phyloP scores from a whole-genome alignment of 371 early-diverging fungal genomes.

The Mortierella sp. region DNA sequence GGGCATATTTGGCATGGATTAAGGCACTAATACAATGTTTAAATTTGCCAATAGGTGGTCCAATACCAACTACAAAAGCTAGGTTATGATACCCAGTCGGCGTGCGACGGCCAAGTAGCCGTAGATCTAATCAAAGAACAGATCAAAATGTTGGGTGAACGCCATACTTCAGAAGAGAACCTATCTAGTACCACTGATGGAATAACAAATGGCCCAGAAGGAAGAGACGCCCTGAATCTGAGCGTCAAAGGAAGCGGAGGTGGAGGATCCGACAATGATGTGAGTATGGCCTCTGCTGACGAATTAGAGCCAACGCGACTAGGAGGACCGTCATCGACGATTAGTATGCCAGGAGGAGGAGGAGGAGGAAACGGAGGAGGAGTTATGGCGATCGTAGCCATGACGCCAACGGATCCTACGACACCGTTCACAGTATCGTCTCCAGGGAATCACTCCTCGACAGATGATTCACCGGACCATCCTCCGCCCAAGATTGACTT shows the following conservation, averaged over 20 bases:
- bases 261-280: background rate
- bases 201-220: too few relatives aligned
- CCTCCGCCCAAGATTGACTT: conserved; percentile 31
- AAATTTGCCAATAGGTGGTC: too few relatives aligned
- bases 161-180: too few relatives aligned
- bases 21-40: too few relatives aligned
- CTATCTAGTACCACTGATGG: too few relatives aligned
- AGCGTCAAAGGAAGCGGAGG: background rate
- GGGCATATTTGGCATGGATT: too few relatives aligned
- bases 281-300: conserved; percentile 8
- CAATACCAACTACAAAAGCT: conserved; percentile 52
- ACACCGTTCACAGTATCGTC: background rate
- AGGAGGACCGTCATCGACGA: too few relatives aligned
- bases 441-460: background rate
- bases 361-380: too few relatives aligned
- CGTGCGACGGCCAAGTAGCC: conserved; percentile 45
- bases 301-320: background rate
- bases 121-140: conserved; percentile 47
- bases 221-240: too few relatives aligned
- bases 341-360: too few relatives aligned
- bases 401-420: background rate
- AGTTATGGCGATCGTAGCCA: background rate
- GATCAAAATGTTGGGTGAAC: conserved; percentile 19
- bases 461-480: background rate
- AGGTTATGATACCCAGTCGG: conserved; percentile 45